These are phyloP conservation scores for Alternaria gansuensis DNA, from an alignment of 2,329 filamentous ascomycete species.

Conservation along the genomic window DNA sequence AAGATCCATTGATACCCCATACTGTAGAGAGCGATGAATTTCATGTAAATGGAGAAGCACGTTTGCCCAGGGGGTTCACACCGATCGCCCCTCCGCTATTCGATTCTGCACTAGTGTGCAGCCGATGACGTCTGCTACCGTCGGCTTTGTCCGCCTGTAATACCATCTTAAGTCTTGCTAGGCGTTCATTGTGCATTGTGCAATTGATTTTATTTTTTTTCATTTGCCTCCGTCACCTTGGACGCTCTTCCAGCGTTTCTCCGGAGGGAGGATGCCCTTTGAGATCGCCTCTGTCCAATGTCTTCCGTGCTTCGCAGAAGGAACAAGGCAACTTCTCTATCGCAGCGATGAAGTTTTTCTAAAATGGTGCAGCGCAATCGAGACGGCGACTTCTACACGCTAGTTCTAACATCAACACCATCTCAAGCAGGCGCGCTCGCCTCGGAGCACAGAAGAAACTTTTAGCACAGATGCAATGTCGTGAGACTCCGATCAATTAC, in stretches of 20 bases:
- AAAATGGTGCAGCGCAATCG: background rate
- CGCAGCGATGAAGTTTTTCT: background rate
- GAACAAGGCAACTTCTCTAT: background rate
- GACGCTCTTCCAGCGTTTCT: background rate
- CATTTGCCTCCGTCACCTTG: background rate
- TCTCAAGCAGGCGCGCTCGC: background rate
- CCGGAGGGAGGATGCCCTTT: background rate
- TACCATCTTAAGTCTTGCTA: slow-evolving; percentile 1
- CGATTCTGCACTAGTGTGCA: background rate
- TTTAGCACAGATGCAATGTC: background rate
- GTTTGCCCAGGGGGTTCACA: background rate
- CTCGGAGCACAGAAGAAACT: background rate
- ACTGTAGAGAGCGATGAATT: background rate
- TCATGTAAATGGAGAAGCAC: background rate
- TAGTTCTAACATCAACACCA: background rate
- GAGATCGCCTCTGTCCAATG: background rate
- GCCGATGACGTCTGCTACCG: background rate
- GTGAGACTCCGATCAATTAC: background rate
- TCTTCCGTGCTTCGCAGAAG: background rate
- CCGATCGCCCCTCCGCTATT: background rate
- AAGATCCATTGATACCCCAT: slow-evolving; percentile 1
- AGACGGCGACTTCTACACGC: background rate
- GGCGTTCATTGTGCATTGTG: background rate
- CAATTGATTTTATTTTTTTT: slow-evolving; percentile 1
- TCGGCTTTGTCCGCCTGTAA: background rate